Percentiles rank a stretch among this genome's conserved stretches.
Conservation (phyloP, 1,284 basidiomycete genomes). For the Porogramme epimiltina region DNA sequence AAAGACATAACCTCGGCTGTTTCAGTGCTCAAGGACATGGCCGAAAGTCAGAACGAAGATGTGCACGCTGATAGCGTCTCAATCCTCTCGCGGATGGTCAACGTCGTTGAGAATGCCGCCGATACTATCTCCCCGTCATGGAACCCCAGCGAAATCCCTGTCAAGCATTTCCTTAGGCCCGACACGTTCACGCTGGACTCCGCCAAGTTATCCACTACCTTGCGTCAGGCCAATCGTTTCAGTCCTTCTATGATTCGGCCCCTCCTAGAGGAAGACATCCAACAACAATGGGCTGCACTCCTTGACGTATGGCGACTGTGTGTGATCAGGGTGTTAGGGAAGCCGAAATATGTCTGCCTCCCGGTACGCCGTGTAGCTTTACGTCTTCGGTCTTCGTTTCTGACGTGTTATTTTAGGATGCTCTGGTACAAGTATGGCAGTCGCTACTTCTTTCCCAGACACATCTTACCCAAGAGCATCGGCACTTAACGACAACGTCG, state of each 20-base stretch:
- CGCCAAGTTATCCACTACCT: constrained; percentile 21
- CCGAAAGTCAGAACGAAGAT: constrained; percentile 30
- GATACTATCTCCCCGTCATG: neutral
- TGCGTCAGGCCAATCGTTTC: constrained; percentile 27
- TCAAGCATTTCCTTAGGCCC: constrained; percentile 33
- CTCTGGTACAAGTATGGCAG: constrained; percentile 49
- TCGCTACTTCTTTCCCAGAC: constrained; percentile 52
- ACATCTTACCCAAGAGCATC: constrained; percentile 41
- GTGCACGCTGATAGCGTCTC: constrained; percentile 38
- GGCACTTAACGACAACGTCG: constrained; percentile 36
- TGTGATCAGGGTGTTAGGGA: constrained; percentile 17
- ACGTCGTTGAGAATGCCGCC: constrained; percentile 27
- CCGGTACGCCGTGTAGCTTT: constrained; percentile 24
- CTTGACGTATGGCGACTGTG: constrained; percentile 41
- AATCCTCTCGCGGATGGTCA: constrained; percentile 42
- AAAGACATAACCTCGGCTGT: constrained; percentile 35
- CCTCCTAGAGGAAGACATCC: constrained; percentile 47
- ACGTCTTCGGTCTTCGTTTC: neutral
- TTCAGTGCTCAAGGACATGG: constrained; percentile 39
- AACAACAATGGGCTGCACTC: constrained; percentile 44
- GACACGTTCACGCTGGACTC: constrained; percentile 25
- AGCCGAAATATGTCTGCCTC: constrained; percentile 10
- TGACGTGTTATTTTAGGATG: constrained; percentile 31
- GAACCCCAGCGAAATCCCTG: constrained; percentile 14
- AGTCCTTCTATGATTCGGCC: constrained; percentile 33